These are phyloP conservation scores for Collybia nuda DNA, from an alignment of 768 basidiomycete species.

Conservation along the genomic window DNA sequence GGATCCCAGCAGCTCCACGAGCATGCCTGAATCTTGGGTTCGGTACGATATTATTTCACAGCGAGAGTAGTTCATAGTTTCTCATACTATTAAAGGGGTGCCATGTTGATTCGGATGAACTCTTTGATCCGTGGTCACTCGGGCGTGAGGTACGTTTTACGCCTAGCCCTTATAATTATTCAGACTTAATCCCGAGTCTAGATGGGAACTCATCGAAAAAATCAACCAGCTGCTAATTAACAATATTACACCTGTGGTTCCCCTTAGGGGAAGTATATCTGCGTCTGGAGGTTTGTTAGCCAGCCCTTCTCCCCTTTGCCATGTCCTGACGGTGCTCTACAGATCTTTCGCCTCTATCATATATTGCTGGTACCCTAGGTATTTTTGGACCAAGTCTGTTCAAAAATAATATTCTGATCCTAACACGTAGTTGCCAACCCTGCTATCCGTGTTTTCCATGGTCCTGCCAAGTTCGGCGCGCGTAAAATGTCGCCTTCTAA, in stretches of 20 bases:
- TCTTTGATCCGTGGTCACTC: conserved; percentile 88
- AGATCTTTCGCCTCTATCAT: conserved; percentile 81
- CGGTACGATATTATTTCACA: conserved; percentile 26
- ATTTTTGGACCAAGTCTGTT: no score
- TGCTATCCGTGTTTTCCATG: conserved; percentile 70
- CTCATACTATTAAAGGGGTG: conserved; percentile 36
- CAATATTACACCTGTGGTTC: conserved; percentile 78
- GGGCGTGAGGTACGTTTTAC: conserved; percentile 61
- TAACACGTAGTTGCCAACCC: conserved; percentile 60
- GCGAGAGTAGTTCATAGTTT: no score
- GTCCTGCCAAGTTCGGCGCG: conserved; percentile 44
- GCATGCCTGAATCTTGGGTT: conserved; percentile 88
- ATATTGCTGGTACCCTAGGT: conserved; percentile 72
- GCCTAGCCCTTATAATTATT: no score
- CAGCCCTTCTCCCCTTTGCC: conserved; percentile 6
- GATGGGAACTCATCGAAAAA: conserved; percentile 63
- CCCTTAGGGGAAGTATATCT: conserved; percentile 80
- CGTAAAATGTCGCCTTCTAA: conserved; percentile 53
- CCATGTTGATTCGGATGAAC: conserved; percentile 86
- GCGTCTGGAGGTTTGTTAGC: conserved; percentile 67
- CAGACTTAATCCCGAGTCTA: no score
- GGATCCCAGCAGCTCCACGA: conserved; percentile 64
- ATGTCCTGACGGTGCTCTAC: conserved; percentile 2
- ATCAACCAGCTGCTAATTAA: conserved; percentile 72
- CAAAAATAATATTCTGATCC: no score